Conservation (phyloP, 768 basidiomycete genomes). For the Phlebiopsis gigantea region DNA sequence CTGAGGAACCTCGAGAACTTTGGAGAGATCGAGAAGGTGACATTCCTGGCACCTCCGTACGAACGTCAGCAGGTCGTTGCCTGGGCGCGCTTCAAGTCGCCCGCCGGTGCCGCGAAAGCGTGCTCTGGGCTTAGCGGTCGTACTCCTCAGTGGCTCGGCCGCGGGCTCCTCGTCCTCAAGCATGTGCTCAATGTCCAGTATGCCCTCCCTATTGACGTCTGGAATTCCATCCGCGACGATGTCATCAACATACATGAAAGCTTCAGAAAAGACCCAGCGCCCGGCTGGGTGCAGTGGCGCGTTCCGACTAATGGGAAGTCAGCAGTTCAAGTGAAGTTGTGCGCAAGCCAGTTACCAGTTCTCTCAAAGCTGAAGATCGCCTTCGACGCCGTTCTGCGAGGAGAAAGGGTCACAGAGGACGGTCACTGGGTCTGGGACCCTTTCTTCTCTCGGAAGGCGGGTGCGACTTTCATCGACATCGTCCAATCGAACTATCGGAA, state of each 20-base stretch:
- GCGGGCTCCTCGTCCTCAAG: slow-evolving; percentile 41
- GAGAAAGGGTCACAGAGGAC: slow-evolving; percentile 50
- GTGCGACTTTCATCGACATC: slow-evolving; percentile 38
- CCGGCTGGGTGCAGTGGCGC: neutral
- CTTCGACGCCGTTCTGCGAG: slow-evolving; percentile 56
- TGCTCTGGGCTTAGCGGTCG: slow-evolving; percentile 42
- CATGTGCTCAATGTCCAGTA: slow-evolving; percentile 53
- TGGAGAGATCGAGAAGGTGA: slow-evolving; percentile 37
- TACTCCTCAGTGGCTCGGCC: slow-evolving; percentile 40
- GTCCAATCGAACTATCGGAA: slow-evolving; percentile 35
- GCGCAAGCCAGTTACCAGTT: slow-evolving; percentile 42
- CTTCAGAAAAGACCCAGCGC: neutral
- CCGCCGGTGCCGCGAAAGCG: slow-evolving; percentile 47
- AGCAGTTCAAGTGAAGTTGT: slow-evolving; percentile 40
- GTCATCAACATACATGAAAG: slow-evolving; percentile 38
- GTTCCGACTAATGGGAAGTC: neutral
- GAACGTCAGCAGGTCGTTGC: slow-evolving; percentile 42
- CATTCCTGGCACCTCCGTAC: slow-evolving; percentile 47
- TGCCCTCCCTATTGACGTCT: slow-evolving; percentile 33
- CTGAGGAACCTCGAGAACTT: slow-evolving; percentile 27
- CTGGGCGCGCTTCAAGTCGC: slow-evolving; percentile 51
- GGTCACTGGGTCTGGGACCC: slow-evolving; percentile 59
- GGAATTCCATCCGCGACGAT: slow-evolving; percentile 36
- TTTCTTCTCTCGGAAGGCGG: slow-evolving; percentile 45
- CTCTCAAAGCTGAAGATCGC: slow-evolving; percentile 53